phyloP scores from a whole-genome alignment of 441 rosid species.

The Jatropha podagrica region DNA sequence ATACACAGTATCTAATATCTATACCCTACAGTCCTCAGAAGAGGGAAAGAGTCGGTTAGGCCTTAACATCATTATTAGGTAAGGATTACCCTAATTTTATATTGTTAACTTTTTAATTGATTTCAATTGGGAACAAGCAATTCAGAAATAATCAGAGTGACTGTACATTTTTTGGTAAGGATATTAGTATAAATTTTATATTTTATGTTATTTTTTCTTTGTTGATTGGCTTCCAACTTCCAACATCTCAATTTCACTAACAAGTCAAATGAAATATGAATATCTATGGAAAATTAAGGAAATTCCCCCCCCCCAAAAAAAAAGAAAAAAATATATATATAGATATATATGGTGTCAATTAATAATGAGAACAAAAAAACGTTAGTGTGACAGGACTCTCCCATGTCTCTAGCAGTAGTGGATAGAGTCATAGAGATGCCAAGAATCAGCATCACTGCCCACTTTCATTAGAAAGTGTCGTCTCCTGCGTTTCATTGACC shows the following conservation, averaged over 20 bases:
- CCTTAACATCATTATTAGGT: conserved; percentile 58
- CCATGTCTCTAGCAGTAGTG: conserved; percentile 9
- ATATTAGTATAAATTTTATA: conserved; percentile 1
- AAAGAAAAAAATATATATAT: neutral
- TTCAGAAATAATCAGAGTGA: conserved; percentile 23
- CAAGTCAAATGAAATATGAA: too few species aligned
- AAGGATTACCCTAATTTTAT: conserved; percentile 17
- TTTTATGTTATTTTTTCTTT: neutral
- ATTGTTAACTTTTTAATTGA: conserved; percentile 16
- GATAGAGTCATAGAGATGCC: neutral
- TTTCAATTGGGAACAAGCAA: conserved; percentile 30
- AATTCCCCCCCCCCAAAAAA: too few species aligned
- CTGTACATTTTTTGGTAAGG: conserved; percentile 1
- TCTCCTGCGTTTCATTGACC: conserved; percentile 6
- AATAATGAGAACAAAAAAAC: conserved; percentile 5
- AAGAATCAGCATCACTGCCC: conserved; percentile 1
- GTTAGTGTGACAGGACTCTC: conserved; percentile 11
- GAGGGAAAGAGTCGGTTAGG: conserved; percentile 34
- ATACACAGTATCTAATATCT: conserved; percentile 10
- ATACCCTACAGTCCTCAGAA: neutral
- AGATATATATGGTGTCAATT: neutral
- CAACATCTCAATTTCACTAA: too few species aligned
- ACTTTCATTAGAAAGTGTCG: neutral
- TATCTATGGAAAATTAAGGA: too few species aligned
- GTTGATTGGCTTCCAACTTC: too few species aligned